These are phyloP conservation scores for Metschnikowia vanudenii DNA, from an alignment of 805 yeast species.

Conservation along the genomic window DNA sequence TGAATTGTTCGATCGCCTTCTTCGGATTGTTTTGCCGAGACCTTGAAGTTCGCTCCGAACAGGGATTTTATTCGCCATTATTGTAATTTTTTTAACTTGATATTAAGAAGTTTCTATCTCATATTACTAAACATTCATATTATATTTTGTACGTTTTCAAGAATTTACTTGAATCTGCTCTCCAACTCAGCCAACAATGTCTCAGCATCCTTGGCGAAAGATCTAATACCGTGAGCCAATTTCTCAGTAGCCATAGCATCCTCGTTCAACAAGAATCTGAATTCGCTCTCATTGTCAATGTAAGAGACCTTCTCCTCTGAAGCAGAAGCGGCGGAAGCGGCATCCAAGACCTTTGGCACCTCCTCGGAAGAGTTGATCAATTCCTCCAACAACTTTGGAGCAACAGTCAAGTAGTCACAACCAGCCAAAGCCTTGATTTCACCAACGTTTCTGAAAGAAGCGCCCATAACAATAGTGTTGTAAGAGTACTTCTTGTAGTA, in stretches of 20 bases:
- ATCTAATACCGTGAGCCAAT: slow-evolving; percentile 96
- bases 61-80: no score
- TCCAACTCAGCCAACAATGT: slow-evolving; percentile 70
- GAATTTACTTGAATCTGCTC: slow-evolving; percentile 44
- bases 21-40: no score
- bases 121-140: background rate
- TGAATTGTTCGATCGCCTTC: no score
- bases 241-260: slow-evolving; percentile 99
- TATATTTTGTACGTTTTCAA: background rate
- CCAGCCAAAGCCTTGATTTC: slow-evolving; percentile 98
- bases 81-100: no score
- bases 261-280: slow-evolving; percentile 90
- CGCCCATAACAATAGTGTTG: slow-evolving; percentile 99
- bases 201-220: slow-evolving; percentile 89
- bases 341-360: slow-evolving; percentile 80
- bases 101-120: background rate
- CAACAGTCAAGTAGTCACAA: slow-evolving; percentile 91
- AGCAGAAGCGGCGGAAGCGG: slow-evolving; percentile 50
- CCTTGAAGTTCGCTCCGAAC: no score
- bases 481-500: slow-evolving; percentile 97
- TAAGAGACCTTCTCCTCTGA: slow-evolving; percentile 63
- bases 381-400: slow-evolving; percentile 90
- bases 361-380: slow-evolving; percentile 72
- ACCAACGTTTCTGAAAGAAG: slow-evolving; percentile 96
- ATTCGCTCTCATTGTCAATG: slow-evolving; percentile 81